phyloP scores from a whole-genome alignment of 179 eudicot species.

The Amaranthus tricolor region DNA sequence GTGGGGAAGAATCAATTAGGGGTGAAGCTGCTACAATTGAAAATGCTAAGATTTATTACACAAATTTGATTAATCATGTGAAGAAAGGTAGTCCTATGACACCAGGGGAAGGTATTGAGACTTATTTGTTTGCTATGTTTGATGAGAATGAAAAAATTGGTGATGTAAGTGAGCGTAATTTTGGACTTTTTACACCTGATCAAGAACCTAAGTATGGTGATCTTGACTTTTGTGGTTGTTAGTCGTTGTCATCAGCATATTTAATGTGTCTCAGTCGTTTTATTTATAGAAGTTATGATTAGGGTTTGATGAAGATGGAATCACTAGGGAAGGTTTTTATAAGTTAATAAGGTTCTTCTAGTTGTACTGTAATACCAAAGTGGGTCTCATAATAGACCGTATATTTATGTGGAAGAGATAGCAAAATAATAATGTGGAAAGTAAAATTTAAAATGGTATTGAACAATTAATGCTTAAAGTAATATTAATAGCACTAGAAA shows the following conservation, averaged over 20 bases:
- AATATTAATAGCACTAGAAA: too few species aligned
- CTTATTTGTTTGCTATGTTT: slow-evolving; percentile 39
- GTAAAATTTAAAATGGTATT: too few species aligned
- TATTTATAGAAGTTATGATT: too few species aligned
- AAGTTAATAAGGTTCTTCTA: too few species aligned
- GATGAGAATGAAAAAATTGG: slow-evolving; percentile 28
- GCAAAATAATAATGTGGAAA: too few species aligned
- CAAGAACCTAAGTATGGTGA: slow-evolving; percentile 29
- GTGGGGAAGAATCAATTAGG: slow-evolving; percentile 30
- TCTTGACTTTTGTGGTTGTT: background rate
- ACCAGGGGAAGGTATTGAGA: slow-evolving; percentile 23
- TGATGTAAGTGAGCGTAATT: slow-evolving; percentile 26
- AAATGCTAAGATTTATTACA: slow-evolving; percentile 36
- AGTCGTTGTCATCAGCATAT: background rate
- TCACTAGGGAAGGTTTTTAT: too few species aligned
- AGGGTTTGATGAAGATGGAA: too few species aligned
- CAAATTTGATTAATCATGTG: slow-evolving; percentile 38
- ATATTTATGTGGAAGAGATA: too few species aligned
- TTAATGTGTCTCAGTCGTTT: too few species aligned
- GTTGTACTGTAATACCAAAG: too few species aligned
- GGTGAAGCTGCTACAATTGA: slow-evolving; percentile 2
- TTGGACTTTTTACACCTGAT: slow-evolving; percentile 32
- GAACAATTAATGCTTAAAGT: too few species aligned
- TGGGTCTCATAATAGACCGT: too few species aligned
- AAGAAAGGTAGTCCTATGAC: slow-evolving; percentile 25